Evolutionary conservation across 805 yeast genomes (phyloP), one percentile per base, ranked within the genome.

Genomic region (Saturnispora halmiae): DNA sequence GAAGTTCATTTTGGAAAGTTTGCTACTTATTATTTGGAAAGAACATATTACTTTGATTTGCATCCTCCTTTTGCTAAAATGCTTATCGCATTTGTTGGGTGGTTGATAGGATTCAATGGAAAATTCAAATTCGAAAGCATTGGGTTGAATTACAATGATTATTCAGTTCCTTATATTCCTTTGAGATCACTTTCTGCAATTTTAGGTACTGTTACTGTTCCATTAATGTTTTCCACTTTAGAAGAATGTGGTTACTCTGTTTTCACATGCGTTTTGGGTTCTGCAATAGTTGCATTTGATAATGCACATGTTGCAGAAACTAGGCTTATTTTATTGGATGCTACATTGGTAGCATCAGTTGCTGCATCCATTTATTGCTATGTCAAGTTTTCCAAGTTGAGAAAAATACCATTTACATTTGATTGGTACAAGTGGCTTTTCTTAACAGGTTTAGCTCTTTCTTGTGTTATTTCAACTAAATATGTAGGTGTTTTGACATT

Each of bases 61-160:
- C 99, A 92, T 64, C 99, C 99, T 8, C 99, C 99, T 18, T 85
- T 92, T 61, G 98, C 95, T 41, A 92, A 92, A 60, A 69, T 92
- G 59, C 69, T 88, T 50, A 85, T 90, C 62, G 97, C 97, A 0
- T 71, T 79, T 44, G 85, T 81, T 30, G 99, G 98, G 32, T 86
- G 80, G 70, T 53, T 92, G 19, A 77, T 81, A 38, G 96, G 96
- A 3, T 92, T 85, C 60, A 78, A 82, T 54, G 99, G 99, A n/a
- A 60, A 73, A 10, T 92, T 87, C 70, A 85, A 87, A 61, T 92
- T 90, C 54, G 95, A 87, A 47, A 77, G 72, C 54, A 88, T 88
- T 60, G 96, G 96, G 32, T 83, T 82, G 50, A 72, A 75, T 44
- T 92, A 87, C 61, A 72, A 77, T 42, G 65, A 68, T n/a, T 72